Conservation (phyloP, 768 basidiomycete species). For the Gymnopilus junonius region DNA sequence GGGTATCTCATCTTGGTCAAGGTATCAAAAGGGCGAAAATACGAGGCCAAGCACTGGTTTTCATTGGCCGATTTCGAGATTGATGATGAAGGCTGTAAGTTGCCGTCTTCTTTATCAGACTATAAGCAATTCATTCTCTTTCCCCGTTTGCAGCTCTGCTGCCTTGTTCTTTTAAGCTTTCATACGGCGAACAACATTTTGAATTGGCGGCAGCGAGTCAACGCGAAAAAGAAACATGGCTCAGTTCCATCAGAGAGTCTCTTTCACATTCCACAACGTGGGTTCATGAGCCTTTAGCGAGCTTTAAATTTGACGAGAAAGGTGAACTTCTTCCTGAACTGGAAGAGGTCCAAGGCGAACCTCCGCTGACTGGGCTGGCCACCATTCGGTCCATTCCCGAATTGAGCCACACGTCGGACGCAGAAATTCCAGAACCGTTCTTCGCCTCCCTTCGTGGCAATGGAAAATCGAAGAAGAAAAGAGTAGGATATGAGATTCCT, state of each 20-base stretch:
- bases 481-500: constrained; percentile 29
- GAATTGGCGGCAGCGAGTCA: constrained; percentile 87
- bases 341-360: constrained; percentile 44
- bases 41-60: constrained; percentile 92
- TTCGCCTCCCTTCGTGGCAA: constrained; percentile 36
- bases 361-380: constrained; percentile 43
- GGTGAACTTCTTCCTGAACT: constrained; percentile 39
- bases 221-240: constrained; percentile 88
- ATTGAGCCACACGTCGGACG: constrained; percentile 35
- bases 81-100: constrained; percentile 76
- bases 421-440: constrained; percentile 40
- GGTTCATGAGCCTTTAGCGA: constrained; percentile 66
- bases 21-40: constrained; percentile 76
- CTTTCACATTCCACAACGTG: constrained; percentile 49
- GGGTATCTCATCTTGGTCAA: constrained; percentile 90
- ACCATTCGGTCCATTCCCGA: constrained; percentile 66
- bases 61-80: constrained; percentile 74
- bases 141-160: constrained; percentile 64
- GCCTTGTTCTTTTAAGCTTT: constrained; percentile 81
- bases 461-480: constrained; percentile 31
- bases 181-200: constrained; percentile 70
- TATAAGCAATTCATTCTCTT: neutral
- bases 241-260: constrained; percentile 65
- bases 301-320: constrained; percentile 53
- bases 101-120: neutral